These are phyloP conservation scores for Oryza rufipogon DNA, from an alignment of 176 grass and related monocot species.

Conservation along the genomic window DNA sequence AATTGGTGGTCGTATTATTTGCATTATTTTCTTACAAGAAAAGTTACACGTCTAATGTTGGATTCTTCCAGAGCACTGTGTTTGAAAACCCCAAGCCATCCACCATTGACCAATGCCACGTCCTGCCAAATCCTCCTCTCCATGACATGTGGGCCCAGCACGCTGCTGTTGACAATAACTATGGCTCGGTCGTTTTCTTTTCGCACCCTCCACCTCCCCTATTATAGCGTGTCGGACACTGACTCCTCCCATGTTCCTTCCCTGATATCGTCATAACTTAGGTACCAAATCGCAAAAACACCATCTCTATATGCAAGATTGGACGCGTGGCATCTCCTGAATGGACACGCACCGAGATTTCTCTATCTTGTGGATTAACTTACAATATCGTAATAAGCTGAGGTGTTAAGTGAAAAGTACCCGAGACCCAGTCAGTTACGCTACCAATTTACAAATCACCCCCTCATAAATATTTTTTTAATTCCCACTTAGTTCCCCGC, in stretches of 20 bases:
- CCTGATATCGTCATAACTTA: fast-evolving
- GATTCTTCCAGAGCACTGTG: neutral
- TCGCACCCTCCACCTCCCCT: neutral
- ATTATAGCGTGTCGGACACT: neutral
- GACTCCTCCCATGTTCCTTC: neutral
- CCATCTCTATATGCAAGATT: neutral
- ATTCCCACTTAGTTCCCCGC: neutral
- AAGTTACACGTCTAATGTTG: neutral
- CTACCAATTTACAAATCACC: conserved; percentile 5
- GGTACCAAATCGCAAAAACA: neutral
- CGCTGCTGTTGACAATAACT: neutral
- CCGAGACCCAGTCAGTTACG: neutral
- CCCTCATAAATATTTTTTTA: neutral
- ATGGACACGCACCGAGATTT: neutral
- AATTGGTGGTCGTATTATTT: too few relatives aligned
- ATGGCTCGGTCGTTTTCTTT: neutral
- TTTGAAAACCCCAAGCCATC: neutral
- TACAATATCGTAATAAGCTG: too few relatives aligned
- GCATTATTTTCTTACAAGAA: neutral
- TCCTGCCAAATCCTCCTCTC: neutral
- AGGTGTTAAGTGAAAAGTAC: neutral
- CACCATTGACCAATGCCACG: neutral
- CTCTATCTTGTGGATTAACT: neutral
- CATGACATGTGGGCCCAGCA: neutral
- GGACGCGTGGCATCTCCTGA: too few relatives aligned